Evolutionary conservation across 208 protist genomes (phyloP), one percentile per base, ranked within the genome.

Genomic region (Crithidia thermophila): DNA sequence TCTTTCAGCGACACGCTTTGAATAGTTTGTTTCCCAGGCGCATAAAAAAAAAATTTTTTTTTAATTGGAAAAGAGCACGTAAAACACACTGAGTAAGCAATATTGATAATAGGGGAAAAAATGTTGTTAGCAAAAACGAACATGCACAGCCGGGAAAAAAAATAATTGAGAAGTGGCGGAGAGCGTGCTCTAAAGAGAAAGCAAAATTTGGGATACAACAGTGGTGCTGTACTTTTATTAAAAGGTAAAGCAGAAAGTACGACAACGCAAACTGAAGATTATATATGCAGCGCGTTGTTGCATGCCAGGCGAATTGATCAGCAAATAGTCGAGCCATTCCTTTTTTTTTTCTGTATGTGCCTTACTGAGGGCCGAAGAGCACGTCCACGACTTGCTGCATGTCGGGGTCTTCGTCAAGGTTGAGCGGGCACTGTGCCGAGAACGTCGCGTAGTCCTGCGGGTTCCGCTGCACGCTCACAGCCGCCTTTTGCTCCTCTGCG

Each of bases 391-490:
- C 72, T 11, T 79, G 55, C 55, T 85, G 74, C 84, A 93, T 88
- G 37, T 88, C 84, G 6, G 51, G 57, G 56, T 93, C 83, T n/a
- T 87, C 80, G 13, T 85, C 73, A 11, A 87, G 68, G 42, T 74
- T 70, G 25, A 94, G 66, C 27, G 80, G 57, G 28, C 57, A 18
- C 47, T 94, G 88, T 31, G 88, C 88, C 9, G 72, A 52, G 47
- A 67, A 78, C 11, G 88, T 94, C 18, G 46, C 49, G 59, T 94
- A 94, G 37, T 94, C 82, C 14, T 71, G 42, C 3, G 82, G 87
- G 6, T 18, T 43, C 20, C 81, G 81, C 31, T 76, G 51, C 46
- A 77, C 62, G 50, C 75, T 68, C 25, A 68, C 28, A 11, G 45
- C 61, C 2, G 18, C 33, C 25, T 59, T 63, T 27, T 65, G 55